Percentiles rank a stretch among this genome's conserved stretches.
Evolutionary conservation across 768 basidiomycete species (phyloP).

Genomic region (Mycena indigotica): DNA sequence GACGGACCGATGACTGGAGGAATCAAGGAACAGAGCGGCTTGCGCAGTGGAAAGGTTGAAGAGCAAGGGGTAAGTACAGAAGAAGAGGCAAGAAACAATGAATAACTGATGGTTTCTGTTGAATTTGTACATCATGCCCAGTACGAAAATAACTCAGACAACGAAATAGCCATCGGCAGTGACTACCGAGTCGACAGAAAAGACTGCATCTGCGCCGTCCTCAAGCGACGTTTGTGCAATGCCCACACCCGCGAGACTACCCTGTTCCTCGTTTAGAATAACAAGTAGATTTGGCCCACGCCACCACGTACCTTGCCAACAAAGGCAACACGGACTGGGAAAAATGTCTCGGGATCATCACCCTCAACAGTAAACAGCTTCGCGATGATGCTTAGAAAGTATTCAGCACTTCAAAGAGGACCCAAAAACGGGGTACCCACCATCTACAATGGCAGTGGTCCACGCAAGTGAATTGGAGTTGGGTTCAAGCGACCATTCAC

Average conservation of each 20-base stretch:
- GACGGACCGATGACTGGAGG: background rate
- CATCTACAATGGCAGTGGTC: slow-evolving; percentile 73
- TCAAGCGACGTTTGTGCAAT: slow-evolving; percentile 59
- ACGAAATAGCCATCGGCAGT: slow-evolving; percentile 60
- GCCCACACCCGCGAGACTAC: slow-evolving; percentile 77
- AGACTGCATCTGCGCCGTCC: slow-evolving; percentile 41
- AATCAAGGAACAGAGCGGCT: background rate
- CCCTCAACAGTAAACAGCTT: slow-evolving; percentile 85
- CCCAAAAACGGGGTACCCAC: slow-evolving; percentile 48
- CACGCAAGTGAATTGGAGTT: slow-evolving; percentile 82
- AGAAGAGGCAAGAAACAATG: too few relatives aligned
- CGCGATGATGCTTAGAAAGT: slow-evolving; percentile 36
- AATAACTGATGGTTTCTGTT: slow-evolving; percentile 15
- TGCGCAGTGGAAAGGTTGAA: slow-evolving; percentile 1
- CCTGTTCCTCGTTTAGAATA: too few relatives aligned
- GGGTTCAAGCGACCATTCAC: slow-evolving; percentile 82
- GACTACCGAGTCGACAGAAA: slow-evolving; percentile 59
- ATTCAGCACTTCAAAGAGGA: too few relatives aligned
- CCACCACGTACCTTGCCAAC: slow-evolving; percentile 46
- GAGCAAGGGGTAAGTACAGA: too few relatives aligned
- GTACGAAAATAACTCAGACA: slow-evolving; percentile 26
- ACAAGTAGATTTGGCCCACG: background rate
- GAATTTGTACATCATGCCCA: background rate
- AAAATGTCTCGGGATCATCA: slow-evolving; percentile 82
- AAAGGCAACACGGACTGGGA: slow-evolving; percentile 88